phyloP scores from a whole-genome alignment of 345 rosid species.

The Camelina laxa region DNA sequence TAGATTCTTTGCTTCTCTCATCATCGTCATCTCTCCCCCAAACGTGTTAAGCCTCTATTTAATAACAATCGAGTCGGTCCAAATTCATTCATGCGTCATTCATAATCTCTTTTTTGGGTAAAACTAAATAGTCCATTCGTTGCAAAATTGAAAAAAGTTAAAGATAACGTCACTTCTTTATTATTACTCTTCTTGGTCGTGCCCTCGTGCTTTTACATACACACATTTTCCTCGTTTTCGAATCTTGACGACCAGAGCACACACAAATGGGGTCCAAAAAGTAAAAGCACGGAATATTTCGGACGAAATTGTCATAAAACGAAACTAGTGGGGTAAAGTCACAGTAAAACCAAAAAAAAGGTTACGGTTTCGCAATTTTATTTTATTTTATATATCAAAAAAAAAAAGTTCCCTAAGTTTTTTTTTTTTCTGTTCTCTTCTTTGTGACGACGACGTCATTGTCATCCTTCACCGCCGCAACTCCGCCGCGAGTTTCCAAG shows the following conservation, averaged over 20 bases:
- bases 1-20: slow-evolving; percentile 9
- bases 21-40: slow-evolving; percentile 1
- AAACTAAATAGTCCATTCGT: slow-evolving; percentile 1
- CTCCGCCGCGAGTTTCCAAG: slow-evolving; percentile 55
- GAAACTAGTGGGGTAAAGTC: slow-evolving; percentile 27
- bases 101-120: not conserved
- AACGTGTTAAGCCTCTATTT: slow-evolving; percentile 6
- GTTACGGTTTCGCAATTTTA: slow-evolving; percentile 25
- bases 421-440: not conserved
- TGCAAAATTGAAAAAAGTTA: not conserved
- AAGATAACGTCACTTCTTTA: slow-evolving; percentile 1
- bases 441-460: not conserved
- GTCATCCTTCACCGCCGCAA: slow-evolving; percentile 26
- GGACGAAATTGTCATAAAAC: slow-evolving; percentile 10
- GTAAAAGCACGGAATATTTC: not conserved
- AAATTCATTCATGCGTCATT: slow-evolving; percentile 15
- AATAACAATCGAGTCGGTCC: slow-evolving; percentile 6
- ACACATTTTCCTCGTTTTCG: slow-evolving; percentile 32
- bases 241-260: not conserved
- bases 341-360: slow-evolving; percentile 13
- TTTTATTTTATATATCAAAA: not conserved
- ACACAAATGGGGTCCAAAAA: slow-evolving; percentile 16
- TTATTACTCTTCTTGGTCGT: not conserved
- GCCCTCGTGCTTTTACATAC: slow-evolving; percentile 8
- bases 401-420: not conserved